A percentile compares a stretch with the other conserved stretches of the same genome.
Conservation (phyloP, 2,329 filamentous ascomycete species). For the Zymoseptoria ardabiliae region DNA sequence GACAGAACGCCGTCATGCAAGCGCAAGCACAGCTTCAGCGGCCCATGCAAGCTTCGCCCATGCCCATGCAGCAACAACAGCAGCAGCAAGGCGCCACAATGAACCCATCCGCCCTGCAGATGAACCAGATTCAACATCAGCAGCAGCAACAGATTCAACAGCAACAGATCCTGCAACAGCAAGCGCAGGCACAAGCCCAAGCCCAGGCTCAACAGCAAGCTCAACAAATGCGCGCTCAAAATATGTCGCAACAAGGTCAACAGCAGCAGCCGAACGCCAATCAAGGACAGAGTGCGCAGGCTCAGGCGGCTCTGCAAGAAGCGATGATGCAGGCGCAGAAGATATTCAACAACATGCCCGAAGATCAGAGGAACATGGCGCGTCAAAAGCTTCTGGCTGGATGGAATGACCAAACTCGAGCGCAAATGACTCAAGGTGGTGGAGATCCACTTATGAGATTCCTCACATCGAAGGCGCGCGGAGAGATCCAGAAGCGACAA, state of each 20-base stretch:
- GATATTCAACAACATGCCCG: constrained; percentile 18
- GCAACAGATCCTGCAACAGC: constrained; percentile 23
- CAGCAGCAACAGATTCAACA: constrained; percentile 16
- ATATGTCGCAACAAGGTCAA: constrained; percentile 11
- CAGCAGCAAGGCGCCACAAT: constrained; percentile 16
- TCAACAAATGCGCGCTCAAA: constrained; percentile 3
- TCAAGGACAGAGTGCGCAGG: constrained; percentile 5
- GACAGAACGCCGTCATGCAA: constrained; percentile 19
- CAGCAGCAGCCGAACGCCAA: constrained; percentile 11
- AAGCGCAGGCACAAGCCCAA: constrained; percentile 10
- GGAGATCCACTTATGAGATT: constrained; percentile 21
- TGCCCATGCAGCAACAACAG: constrained; percentile 15
- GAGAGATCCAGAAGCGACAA: constrained; percentile 4
- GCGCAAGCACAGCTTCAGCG: constrained; percentile 20
- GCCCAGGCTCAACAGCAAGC: constrained; percentile 1
- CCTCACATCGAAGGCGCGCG: constrained; percentile 10
- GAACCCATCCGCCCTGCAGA: constrained; percentile 22
- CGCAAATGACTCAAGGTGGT: constrained; percentile 5
- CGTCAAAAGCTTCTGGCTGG: constrained; percentile 17
- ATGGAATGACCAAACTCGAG: constrained; percentile 17
- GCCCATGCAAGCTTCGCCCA: constrained; percentile 24
- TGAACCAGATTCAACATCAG: constrained; percentile 8
- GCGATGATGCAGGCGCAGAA: constrained; percentile 13
- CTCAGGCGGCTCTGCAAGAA: constrained; percentile 10
- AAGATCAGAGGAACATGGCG: constrained; percentile 18